These are phyloP conservation scores for Xylariaceae sp. DNA, from an alignment of 2,329 filamentous ascomycete species.

Conservation along the genomic window DNA sequence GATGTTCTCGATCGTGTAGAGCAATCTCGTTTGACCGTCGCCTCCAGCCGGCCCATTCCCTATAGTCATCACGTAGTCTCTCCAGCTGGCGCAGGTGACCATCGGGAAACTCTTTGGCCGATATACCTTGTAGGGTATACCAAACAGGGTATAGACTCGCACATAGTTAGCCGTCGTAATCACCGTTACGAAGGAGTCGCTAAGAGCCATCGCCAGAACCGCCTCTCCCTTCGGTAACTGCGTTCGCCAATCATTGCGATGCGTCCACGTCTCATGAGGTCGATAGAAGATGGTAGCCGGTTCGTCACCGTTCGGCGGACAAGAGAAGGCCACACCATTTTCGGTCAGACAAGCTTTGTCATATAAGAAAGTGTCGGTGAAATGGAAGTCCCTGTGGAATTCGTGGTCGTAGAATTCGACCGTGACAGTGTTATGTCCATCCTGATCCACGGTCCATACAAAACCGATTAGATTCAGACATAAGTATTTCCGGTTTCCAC, in stretches of 20 bases:
- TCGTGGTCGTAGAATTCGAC: constrained; percentile 98
- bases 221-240: constrained; percentile 82
- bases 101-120: constrained; percentile 85
- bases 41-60: constrained; percentile 83
- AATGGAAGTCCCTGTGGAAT: constrained; percentile 89
- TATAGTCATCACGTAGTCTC: constrained; percentile 92
- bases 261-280: constrained; percentile 94
- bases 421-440: constrained; percentile 86
- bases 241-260: constrained; percentile 83
- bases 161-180: constrained; percentile 85
- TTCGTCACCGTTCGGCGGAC: constrained; percentile 59
- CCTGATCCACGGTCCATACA: constrained; percentile 95
- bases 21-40: constrained; percentile 70
- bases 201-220: constrained; percentile 82
- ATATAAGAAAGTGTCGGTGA: constrained; percentile 92
- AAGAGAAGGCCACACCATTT: constrained; percentile 79
- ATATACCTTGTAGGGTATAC: constrained; percentile 82
- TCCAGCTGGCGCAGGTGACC: constrained; percentile 89
- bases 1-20: constrained; percentile 92
- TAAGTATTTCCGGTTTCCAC: constrained; percentile 86
- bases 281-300: constrained; percentile 90
- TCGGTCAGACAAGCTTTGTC: constrained; percentile 92
- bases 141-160: constrained; percentile 87
- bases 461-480: constrained; percentile 91
- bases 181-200: constrained; percentile 84